Percentiles rank a stretch among this genome's conserved stretches.
Conservation (phyloP, 2,329 filamentous ascomycete species). For the Cladosporium sp. region DNA sequence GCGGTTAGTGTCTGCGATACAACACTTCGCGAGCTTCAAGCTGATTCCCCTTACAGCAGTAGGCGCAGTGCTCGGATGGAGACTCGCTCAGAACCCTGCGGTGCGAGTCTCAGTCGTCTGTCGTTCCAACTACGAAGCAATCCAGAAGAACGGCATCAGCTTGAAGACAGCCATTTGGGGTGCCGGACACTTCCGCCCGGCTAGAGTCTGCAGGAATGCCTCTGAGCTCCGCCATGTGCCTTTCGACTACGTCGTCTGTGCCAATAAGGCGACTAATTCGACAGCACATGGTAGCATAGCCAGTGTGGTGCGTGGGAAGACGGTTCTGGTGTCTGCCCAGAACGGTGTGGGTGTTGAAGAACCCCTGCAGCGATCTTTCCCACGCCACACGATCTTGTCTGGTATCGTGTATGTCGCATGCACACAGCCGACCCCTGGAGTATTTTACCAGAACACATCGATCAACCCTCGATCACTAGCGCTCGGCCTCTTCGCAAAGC, state of each 20-base stretch:
- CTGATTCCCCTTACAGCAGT: slow-evolving; percentile 21
- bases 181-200: slow-evolving; percentile 25
- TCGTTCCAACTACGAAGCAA: slow-evolving; percentile 27
- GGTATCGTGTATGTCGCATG: slow-evolving; percentile 30
- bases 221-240: slow-evolving; percentile 16
- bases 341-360: slow-evolving; percentile 30
- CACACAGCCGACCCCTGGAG: slow-evolving; percentile 24
- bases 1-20: not conserved
- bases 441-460: slow-evolving; percentile 24
- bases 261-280: slow-evolving; percentile 27
- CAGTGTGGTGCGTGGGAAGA: slow-evolving; percentile 21
- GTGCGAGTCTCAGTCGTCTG: slow-evolving; percentile 28
- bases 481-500: slow-evolving; percentile 19
- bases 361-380: slow-evolving; percentile 24
- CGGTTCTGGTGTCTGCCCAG: slow-evolving; percentile 27
- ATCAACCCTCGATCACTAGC: slow-evolving; percentile 25
- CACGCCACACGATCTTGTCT: slow-evolving; percentile 26
- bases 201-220: slow-evolving; percentile 23
- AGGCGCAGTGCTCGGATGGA: slow-evolving; percentile 29
- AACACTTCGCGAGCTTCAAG: not conserved
- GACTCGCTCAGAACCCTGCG: slow-evolving; percentile 27
- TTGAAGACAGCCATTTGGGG: slow-evolving; percentile 29
- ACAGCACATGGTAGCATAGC: slow-evolving; percentile 23
- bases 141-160: slow-evolving; percentile 22
- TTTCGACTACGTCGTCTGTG: slow-evolving; percentile 29